Base-by-base conservation (phyloP, 1,284 basidiomycete genomes). In the Puccinia hordei region DNA sequence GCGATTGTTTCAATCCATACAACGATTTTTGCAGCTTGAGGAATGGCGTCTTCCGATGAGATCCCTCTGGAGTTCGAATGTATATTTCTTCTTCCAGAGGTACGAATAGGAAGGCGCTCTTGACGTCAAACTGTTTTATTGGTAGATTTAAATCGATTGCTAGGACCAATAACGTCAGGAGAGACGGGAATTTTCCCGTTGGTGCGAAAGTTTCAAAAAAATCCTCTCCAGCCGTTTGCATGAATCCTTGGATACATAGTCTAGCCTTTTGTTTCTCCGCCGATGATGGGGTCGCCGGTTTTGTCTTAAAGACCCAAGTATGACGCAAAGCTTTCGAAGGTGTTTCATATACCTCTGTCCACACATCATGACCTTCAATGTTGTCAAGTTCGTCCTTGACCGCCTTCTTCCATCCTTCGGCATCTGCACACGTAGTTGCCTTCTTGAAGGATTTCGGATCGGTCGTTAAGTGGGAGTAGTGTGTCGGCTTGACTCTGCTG, bases 81-180 rank as follows among this genome's bases (percentile, higher is more conserved):
- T 86, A 88, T 41, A 88, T 83, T 0, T 85, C 83, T 68, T 88
- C 87, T 0, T 87, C 84, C 0, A 89, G 84, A 0, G 84, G 57
- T 0, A 87, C 87, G 82, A 88, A 86, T 0, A 88, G 84, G 79
- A 86, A 89, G 0, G 87, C 87, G 0, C 83, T 83, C 35, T 87
- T 86, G 65, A 89, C 84, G 81, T 89, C 86, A 27, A 88, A 85
- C 53, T n/a, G n/a, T n/a, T n/a, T n/a, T n/a, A n/a, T n/a, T n/a
- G n/a, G n/a, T n/a, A n/a, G n/a, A n/a, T n/a, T n/a, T n/a, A n/a
- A n/a, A n/a, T n/a, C n/a, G n/a, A n/a, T n/a, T n/a, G n/a, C n/a
- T n/a, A n/a, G n/a, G n/a, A n/a, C n/a, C n/a, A n/a, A n/a, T n/a
- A n/a, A n/a, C n/a, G n/a, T n/a, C n/a, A n/a, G n/a, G n/a, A n/a